Base-by-base conservation (phyloP, 495 filamentous ascomycete genomes). In the Amniculicola lignicola region DNA sequence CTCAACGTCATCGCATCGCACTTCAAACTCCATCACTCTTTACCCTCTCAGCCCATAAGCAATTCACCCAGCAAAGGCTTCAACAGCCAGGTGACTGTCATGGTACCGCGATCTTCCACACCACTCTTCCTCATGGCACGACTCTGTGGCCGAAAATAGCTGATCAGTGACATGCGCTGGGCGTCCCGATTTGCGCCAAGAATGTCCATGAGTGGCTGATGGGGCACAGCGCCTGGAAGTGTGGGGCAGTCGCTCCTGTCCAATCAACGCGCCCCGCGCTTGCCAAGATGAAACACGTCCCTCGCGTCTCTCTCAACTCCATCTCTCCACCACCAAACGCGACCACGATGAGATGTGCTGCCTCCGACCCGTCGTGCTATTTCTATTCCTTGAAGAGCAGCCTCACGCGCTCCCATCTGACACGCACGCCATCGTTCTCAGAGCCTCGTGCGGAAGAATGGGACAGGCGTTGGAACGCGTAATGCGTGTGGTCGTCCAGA, bases 191-290 rank as follows among this genome's bases (percentile, higher is more conserved):
- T n/a, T n/a, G n/a, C n/a, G 52, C 52, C 51, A 57, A 56, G 51
- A 2, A 31, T 4, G 9, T 19, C 12, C 3, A 54, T 31, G 43
- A 38, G 53, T 57, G 53, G 59, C 51, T 61, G 58, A 47, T n/a
- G n/a, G n/a, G 58, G 51, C 58, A 43, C 33, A 51, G 58, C 59
- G 53, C 58, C 46, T 51, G 21, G n/a, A n/a, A n/a, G n/a, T n/a
- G n/a, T n/a, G n/a, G n/a, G n/a, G n/a, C n/a, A n/a, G n/a, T n/a
- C n/a, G 16, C 50, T 49, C 38, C 42, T 36, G 25, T 18, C 60
- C 60, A 59, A 63, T 63, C 60, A 59, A 51, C 18, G 23, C 21
- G 4, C 18, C 31, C n/a, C n/a, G n/a, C n/a, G n/a, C n/a, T n/a
- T 7, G 47, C 42, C 46, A 25, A 33, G 28, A 33, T 35, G 4